These are phyloP conservation scores for Ophiostoma sp. DNA, from an alignment of 2,329 filamentous ascomycete genomes.

Conservation along the genomic window DNA sequence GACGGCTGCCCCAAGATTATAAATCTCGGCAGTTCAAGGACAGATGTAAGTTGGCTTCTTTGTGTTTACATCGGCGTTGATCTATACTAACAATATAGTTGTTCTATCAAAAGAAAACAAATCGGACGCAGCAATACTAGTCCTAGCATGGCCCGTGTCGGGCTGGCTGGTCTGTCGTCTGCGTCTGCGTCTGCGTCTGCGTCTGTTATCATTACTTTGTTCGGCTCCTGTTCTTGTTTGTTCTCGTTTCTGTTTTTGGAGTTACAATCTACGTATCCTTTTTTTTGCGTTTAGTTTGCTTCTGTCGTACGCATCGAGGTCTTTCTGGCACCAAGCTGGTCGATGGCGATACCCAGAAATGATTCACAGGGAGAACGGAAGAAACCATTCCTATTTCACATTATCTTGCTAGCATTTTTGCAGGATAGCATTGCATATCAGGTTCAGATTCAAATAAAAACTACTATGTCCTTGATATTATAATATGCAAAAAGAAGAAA, in stretches of 20 bases:
- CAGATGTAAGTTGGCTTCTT: slow-evolving; percentile 60
- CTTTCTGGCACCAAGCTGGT: neutral
- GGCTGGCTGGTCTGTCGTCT: slow-evolving; percentile 33
- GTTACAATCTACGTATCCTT: neutral
- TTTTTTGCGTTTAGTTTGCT: neutral
- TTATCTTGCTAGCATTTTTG: neutral
- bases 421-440: neutral
- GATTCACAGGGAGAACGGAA: neutral
- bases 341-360: neutral
- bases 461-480: neutral
- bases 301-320: neutral
- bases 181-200: neutral
- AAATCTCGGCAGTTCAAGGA: slow-evolving; percentile 90
- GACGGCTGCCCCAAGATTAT: slow-evolving; percentile 99
- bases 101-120: slow-evolving; percentile 64
- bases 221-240: neutral
- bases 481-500: neutral
- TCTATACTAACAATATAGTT: slow-evolving; percentile 38
- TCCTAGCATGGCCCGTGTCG: slow-evolving; percentile 45
- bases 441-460: neutral
- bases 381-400: neutral
- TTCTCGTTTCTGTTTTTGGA: neutral
- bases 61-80: neutral
- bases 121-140: slow-evolving; percentile 55
- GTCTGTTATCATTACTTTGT: neutral